A percentile compares a stretch with the other conserved stretches of the same genome.
phyloP scores from a whole-genome alignment of 139 green algal species.

The Coelastrella sp. region DNA sequence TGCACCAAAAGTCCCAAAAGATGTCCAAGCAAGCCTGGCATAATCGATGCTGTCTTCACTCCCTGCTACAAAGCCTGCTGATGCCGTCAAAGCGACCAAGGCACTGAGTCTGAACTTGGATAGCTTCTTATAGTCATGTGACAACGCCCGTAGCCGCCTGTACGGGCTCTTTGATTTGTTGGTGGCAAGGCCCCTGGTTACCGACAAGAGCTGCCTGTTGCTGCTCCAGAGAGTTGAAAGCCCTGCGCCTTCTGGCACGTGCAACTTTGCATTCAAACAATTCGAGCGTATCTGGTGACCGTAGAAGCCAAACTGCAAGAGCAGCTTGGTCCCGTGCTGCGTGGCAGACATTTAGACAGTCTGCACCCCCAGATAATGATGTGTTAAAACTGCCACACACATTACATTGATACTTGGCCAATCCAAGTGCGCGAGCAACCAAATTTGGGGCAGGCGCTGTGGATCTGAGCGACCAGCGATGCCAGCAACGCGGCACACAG shows the following conservation, averaged over 20 bases:
- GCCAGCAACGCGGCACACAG: too few species aligned
- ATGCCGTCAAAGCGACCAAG: conserved; percentile 91
- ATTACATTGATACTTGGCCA: neutral
- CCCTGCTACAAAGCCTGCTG: conserved; percentile 88
- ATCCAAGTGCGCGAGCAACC: neutral
- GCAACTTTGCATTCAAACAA: neutral
- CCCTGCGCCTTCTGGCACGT: neutral
- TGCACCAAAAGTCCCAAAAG: conserved; percentile 87
- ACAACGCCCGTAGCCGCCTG: conserved; percentile 39
- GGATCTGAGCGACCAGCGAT: too few species aligned
- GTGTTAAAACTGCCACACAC: too few species aligned
- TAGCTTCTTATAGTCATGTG: conserved; percentile 88
- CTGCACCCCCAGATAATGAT: neutral
- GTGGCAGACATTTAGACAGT: neutral
- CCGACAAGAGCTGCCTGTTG: neutral
- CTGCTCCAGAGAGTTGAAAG: neutral
- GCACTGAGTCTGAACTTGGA: conserved; percentile 88
- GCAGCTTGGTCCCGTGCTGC: neutral
- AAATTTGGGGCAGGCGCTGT: neutral
- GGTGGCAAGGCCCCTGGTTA: neutral
- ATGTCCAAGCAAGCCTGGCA: conserved; percentile 81
- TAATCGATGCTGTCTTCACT: conserved; percentile 78
- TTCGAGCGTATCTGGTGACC: neutral
- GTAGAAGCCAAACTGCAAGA: neutral
- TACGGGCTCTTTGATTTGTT: neutral